Evolutionary conservation across 2,329 filamentous ascomycete species (phyloP).

Genomic region (Teratosphaeriaceae sp.): DNA sequence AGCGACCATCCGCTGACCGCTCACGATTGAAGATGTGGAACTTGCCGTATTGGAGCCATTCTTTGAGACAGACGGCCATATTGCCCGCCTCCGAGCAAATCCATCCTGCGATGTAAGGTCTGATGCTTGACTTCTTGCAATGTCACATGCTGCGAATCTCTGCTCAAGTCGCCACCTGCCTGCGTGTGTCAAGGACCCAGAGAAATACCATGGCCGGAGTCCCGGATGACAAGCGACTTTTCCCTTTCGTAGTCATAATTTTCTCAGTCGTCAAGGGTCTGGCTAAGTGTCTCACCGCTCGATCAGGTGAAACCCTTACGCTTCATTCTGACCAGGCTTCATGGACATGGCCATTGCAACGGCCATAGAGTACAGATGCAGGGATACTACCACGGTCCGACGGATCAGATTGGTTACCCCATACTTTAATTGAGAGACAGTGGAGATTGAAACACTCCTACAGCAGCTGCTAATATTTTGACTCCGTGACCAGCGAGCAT

Average conservation of each 20-base stretch:
- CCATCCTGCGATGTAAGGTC: not conserved
- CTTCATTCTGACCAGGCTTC: not conserved
- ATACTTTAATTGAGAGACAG: not conserved
- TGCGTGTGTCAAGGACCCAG: not conserved
- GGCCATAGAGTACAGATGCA: not conserved
- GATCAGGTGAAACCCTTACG: not conserved
- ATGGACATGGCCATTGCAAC: not conserved
- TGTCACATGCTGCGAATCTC: not conserved
- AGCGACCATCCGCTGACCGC: not conserved
- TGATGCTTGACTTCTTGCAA: not conserved
- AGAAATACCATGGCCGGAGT: not conserved
- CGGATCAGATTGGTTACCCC: not conserved
- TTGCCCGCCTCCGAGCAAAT: not conserved
- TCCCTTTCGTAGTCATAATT: not conserved
- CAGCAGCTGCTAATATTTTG: not conserved
- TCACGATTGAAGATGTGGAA: not conserved
- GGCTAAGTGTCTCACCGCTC: not conserved
- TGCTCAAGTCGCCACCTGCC: not conserved
- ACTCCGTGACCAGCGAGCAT: not conserved
- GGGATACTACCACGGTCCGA: not conserved
- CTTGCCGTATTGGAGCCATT: not conserved
- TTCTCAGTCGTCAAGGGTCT: not conserved
- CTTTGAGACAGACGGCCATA: not conserved
- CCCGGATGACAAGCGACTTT: not conserved
- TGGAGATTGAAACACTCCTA: not conserved